These are phyloP conservation scores for Podaxis carcinomalis DNA, from an alignment of 768 basidiomycete species.

Conservation along the genomic window DNA sequence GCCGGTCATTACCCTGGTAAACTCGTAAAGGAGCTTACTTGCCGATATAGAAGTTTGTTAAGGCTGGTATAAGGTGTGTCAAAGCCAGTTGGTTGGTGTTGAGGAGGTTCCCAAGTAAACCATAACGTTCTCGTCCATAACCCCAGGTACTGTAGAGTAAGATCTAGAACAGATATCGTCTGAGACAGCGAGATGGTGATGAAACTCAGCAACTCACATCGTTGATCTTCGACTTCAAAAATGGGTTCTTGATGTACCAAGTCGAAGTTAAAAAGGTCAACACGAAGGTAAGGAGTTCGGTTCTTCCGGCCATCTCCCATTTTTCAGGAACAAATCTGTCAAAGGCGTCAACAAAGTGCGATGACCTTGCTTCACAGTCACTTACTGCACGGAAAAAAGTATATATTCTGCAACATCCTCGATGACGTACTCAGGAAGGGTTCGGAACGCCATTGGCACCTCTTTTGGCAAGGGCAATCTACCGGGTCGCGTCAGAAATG, in stretches of 20 bases:
- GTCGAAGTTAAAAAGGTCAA: constrained; percentile 91
- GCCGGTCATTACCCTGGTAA: not conserved
- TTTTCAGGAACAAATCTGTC: constrained; percentile 69
- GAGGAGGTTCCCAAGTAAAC: constrained; percentile 77
- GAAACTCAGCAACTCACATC: constrained; percentile 50
- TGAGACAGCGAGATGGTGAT: not conserved
- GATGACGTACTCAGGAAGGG: constrained; percentile 89
- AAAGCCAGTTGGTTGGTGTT: constrained; percentile 83
- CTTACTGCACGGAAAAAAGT: constrained; percentile 78
- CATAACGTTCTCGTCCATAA: constrained; percentile 60
- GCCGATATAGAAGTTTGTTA: constrained; percentile 97
- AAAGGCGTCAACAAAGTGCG: not conserved
- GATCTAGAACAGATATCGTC: constrained; percentile 38
- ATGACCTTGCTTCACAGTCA: not conserved
- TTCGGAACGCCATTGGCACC: constrained; percentile 79
- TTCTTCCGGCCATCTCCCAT: constrained; percentile 80
- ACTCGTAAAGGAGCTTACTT: constrained; percentile 18
- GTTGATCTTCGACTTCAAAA: constrained; percentile 94
- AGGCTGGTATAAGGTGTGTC: constrained; percentile 82
- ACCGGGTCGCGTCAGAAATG: not conserved
- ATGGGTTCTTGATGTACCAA: constrained; percentile 98
- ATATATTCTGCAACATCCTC: constrained; percentile 93
- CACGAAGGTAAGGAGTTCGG: constrained; percentile 81
- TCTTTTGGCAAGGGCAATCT: constrained; percentile 85
- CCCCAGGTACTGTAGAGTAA: constrained; percentile 70